Evolutionary conservation across 768 basidiomycete genomes (phyloP).

Genomic region (Fistulinella prunicolor): DNA sequence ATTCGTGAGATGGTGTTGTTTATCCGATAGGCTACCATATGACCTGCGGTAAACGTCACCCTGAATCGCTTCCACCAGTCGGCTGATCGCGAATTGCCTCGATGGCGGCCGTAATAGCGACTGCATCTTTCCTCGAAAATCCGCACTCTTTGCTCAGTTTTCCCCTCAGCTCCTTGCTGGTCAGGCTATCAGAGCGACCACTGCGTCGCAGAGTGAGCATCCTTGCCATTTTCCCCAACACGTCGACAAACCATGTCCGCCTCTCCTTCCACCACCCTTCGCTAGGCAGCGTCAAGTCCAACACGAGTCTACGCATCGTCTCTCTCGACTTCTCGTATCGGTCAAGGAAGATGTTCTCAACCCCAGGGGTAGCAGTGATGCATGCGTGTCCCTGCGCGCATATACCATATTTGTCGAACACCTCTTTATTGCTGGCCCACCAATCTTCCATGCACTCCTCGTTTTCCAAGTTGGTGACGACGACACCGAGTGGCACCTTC

Average conservation of each 20-base stretch:
- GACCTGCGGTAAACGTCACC: too few species aligned
- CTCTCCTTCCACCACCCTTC: slow-evolving; percentile 19
- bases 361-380: slow-evolving; percentile 35
- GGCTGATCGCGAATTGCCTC: slow-evolving; percentile 3
- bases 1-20: too few species aligned
- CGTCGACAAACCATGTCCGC: slow-evolving; percentile 12
- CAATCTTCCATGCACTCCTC: slow-evolving; percentile 34
- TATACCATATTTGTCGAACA: slow-evolving; percentile 32
- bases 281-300: slow-evolving; percentile 1
- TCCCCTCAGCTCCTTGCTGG: slow-evolving; percentile 5
- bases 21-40: too few species aligned
- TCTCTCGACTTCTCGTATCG: slow-evolving; percentile 32
- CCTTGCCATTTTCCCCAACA: slow-evolving; percentile 21
- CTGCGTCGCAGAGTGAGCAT: slow-evolving; percentile 10
- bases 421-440: slow-evolving; percentile 36
- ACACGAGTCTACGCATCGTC: slow-evolving; percentile 19
- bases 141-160: slow-evolving; percentile 15
- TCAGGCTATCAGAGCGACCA: slow-evolving; percentile 4
- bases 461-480: slow-evolving; percentile 39
- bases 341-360: slow-evolving; percentile 16
- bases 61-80: too few species aligned
- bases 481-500: slow-evolving; percentile 37
- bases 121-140: slow-evolving; percentile 18
- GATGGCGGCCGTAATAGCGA: slow-evolving; percentile 18
- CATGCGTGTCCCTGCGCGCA: slow-evolving; percentile 36